Percentiles rank a stretch among this genome's conserved stretches.
phyloP scores from a whole-genome alignment of 1,139 yeast species.

The Hansenula lynferdii region DNA sequence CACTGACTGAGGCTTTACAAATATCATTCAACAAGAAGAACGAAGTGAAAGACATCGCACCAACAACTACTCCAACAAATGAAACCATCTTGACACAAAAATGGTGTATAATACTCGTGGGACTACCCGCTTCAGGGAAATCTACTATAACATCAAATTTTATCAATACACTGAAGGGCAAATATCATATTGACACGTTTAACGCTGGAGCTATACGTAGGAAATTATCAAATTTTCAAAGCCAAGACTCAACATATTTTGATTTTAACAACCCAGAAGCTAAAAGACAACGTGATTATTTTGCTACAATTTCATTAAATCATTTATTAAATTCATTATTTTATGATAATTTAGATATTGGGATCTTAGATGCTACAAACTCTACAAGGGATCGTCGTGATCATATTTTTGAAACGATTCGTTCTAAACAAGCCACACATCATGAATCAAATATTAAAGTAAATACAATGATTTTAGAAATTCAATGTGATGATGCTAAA shows the following conservation, averaged over 20 bases:
- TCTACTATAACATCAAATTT: conserved; percentile 57
- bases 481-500: conserved; percentile 38
- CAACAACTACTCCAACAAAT: conserved; percentile 22
- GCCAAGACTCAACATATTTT: conserved; percentile 31
- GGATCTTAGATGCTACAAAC: conserved; percentile 70
- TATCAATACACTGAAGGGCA: conserved; percentile 33
- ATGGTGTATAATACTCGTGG: conserved; percentile 51
- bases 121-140: conserved; percentile 71
- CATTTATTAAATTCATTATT: conserved; percentile 42
- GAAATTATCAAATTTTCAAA: conserved; percentile 24
- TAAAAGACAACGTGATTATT: conserved; percentile 47
- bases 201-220: conserved; percentile 59
- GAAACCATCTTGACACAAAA: conserved; percentile 15
- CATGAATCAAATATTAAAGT: conserved; percentile 18
- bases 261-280: conserved; percentile 46
- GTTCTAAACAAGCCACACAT: conserved; percentile 16
- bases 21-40: conserved; percentile 5
- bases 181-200: conserved; percentile 34
- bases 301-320: conserved; percentile 54
- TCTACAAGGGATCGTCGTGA: conserved; percentile 51
- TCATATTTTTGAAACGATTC: conserved; percentile 26
- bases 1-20: conserved; percentile 16
- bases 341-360: conserved; percentile 45
- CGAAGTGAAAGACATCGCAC: not conserved
- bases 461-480: conserved; percentile 37